Percentiles rank a stretch among this genome's conserved stretches.
Conservation (phyloP, 2,329 filamentous ascomycete genomes). For the Stagonosporopsis rhizophila region DNA sequence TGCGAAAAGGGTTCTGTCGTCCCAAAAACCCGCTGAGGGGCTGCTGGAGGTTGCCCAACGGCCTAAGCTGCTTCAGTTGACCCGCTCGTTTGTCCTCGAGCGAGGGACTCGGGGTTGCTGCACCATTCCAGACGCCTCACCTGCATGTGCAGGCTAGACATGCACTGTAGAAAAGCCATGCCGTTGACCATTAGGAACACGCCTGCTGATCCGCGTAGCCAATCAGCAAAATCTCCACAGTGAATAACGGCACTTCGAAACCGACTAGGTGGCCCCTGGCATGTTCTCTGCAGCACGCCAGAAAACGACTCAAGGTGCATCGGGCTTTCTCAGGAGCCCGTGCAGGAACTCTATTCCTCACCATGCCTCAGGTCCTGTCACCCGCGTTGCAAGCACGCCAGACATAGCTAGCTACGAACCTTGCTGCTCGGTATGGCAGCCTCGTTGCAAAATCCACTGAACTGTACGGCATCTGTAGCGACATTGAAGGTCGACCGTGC, state of each 20-base stretch:
- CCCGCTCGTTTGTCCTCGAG: constrained; percentile 15
- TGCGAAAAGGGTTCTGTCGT: constrained; percentile 17
- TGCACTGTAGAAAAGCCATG: constrained; percentile 3
- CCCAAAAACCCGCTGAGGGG: constrained; percentile 19
- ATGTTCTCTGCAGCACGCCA: constrained; percentile 18
- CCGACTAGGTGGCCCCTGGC: constrained; percentile 21
- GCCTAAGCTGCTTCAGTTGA: constrained; percentile 5
- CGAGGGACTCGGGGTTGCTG: constrained; percentile 18
- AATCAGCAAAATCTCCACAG: constrained; percentile 32
- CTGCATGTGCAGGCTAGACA: constrained; percentile 26
- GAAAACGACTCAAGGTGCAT: constrained; percentile 6
- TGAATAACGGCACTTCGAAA: constrained; percentile 18
- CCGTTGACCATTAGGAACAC: constrained; percentile 26
- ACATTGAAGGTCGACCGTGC: constrained; percentile 7
- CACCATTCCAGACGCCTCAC: constrained; percentile 21
- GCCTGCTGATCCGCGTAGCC: constrained; percentile 30
- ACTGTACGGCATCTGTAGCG: constrained; percentile 13
- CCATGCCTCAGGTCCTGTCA: constrained; percentile 12
- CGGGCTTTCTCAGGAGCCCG: constrained; percentile 6
- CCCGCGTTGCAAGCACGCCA: constrained; percentile 8
- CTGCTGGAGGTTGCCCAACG: constrained; percentile 18
- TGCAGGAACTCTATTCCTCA: constrained; percentile 21
- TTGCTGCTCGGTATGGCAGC: constrained; percentile 16
- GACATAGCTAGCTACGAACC: constrained; percentile 8
- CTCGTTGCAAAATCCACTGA: constrained; percentile 16